Evolutionary conservation across 306 rosid genomes (phyloP), one percentile per base, ranked within the genome.

Genomic region (Gastrolobium bilobum): DNA sequence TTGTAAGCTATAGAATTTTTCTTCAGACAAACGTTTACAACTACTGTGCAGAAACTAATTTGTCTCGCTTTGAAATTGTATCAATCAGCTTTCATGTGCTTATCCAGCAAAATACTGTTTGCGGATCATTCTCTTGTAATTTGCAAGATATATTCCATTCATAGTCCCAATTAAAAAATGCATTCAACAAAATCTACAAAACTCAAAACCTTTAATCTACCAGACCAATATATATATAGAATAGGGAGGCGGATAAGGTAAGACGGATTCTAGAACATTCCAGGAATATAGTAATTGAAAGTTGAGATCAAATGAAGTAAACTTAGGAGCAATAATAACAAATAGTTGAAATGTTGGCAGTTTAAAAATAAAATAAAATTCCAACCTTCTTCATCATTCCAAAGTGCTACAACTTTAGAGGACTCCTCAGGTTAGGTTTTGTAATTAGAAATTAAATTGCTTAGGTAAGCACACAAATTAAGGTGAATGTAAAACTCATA

Each of bases 351-450:
- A 43, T 34, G 63, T 50, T 61, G 51, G 39, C 26, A 35, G 51
- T 47, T 42, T 8, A n/a, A 48, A 67, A 58, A 71, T 20, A 48
- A 67, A 58, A 71, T 20, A 7, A 29, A 62, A 20, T 64, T 63
- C 85, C 67, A 63, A 95, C 99, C 99, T 88, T 92, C 99, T 77
- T 88, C 85, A 68, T 91, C 90, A 87, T 67, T 90, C 98, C 90
- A 95, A 76, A 91, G 85, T 40, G 93, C 80, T 69, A 97, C 99
- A 71, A 97, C 98, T 95, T 95, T 82, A 95, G 90, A 70, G 98
- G 99, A 78, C 98, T 92, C 82, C 93, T 98, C 7, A 93, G 91
- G 81, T 95, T 95, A 80, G 98, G 96, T 85, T 93, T 97, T 95
- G 96, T 76, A 34, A 75, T 51, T 58, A 66, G 79, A 86, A 84